These are phyloP conservation scores for slime mould (Dictyostelium discoideum) DNA, from an alignment of 78 protist species.

Conservation along the genomic window dicty_2.7 NC_007088.5:8004501-8005000, in stretches of 20 bases:
- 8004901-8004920: no score
- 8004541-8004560: neutral
- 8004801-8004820: neutral
- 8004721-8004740: no score
- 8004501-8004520: neutral
- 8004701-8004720: no score
- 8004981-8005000: no score
- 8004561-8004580: neutral
- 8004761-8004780: neutral
- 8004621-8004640: neutral
- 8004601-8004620: neutral
- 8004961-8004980: no score
- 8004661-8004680: neutral
- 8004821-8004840: neutral
- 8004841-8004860: neutral
- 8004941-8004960: no score
- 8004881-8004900: neutral
- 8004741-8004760: neutral
- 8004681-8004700: neutral
- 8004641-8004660: neutral
- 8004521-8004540: neutral
- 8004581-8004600: neutral
- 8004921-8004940: neutral
- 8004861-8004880: neutral
- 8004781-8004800: neutral